Evolutionary conservation across 495 filamentous ascomycete species (phyloP).

Genomic region (Mycothermus thermophilus): DNA sequence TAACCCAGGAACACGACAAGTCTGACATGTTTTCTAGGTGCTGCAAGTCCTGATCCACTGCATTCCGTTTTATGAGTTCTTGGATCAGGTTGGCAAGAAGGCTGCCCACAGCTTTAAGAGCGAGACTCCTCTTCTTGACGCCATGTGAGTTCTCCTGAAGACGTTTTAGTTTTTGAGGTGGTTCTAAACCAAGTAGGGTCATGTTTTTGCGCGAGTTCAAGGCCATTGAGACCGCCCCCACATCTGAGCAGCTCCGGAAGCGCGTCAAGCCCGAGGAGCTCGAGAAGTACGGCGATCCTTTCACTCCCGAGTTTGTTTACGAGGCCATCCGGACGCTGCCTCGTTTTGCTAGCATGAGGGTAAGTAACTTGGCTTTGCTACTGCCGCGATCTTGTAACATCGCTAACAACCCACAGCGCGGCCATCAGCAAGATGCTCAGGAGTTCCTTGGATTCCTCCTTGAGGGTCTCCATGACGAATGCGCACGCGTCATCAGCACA

Average conservation of each 20-base stretch:
- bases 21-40: slow-evolving; percentile 47
- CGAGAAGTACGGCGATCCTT: slow-evolving; percentile 81
- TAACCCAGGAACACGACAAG: too few relatives aligned
- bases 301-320: slow-evolving; percentile 91
- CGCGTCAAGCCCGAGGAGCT: slow-evolving; percentile 68
- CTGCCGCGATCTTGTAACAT: neutral
- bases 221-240: slow-evolving; percentile 62
- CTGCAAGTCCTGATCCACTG: slow-evolving; percentile 89
- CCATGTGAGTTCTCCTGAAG: slow-evolving; percentile 53
- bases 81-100: slow-evolving; percentile 73
- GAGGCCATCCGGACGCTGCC: slow-evolving; percentile 76
- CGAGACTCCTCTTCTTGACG: slow-evolving; percentile 84
- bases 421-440: slow-evolving; percentile 96
- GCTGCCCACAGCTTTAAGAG: slow-evolving; percentile 85
- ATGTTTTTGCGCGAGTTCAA: slow-evolving; percentile 93
- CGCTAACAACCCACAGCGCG: slow-evolving; percentile 44
- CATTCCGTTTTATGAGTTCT: slow-evolving; percentile 83
- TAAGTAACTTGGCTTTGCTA: slow-evolving; percentile 28
- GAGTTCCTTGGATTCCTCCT: slow-evolving; percentile 93
- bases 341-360: slow-evolving; percentile 81
- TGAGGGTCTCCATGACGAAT: slow-evolving; percentile 88
- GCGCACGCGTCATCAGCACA: slow-evolving; percentile 56
- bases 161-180: neutral
- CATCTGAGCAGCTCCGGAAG: slow-evolving; percentile 56
- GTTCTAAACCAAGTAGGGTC: slow-evolving; percentile 44